These are phyloP conservation scores for Sporothrix protearum DNA, from an alignment of 2,329 filamentous ascomycete genomes.

Conservation along the genomic window DNA sequence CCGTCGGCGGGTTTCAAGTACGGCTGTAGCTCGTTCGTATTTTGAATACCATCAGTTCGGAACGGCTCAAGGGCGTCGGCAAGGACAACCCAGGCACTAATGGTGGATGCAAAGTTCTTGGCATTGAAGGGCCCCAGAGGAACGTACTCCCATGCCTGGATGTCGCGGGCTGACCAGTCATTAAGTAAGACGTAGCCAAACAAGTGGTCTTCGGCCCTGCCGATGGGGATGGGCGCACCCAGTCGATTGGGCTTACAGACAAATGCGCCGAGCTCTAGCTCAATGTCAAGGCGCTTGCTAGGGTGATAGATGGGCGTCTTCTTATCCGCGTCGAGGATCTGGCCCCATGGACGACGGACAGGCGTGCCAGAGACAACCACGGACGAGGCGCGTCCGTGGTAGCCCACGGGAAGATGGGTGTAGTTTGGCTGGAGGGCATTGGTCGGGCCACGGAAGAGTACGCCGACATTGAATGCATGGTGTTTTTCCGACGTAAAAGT, in stretches of 20 bases:
- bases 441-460: constrained; percentile 53
- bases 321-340: constrained; percentile 61
- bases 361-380: constrained; percentile 71
- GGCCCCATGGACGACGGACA: constrained; percentile 69
- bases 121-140: constrained; percentile 77
- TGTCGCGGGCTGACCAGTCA: constrained; percentile 80
- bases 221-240: constrained; percentile 60
- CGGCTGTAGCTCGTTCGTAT: constrained; percentile 37
- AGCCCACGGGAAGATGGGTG: constrained; percentile 74
- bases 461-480: constrained; percentile 14
- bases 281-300: constrained; percentile 65
- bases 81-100: constrained; percentile 76
- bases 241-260: constrained; percentile 62
- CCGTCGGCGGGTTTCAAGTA: constrained; percentile 57
- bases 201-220: constrained; percentile 64
- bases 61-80: constrained; percentile 67
- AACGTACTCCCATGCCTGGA: constrained; percentile 81
- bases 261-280: constrained; percentile 76
- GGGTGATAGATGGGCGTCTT: constrained; percentile 63
- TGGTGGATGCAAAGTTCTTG: constrained; percentile 78
- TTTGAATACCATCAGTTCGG: constrained; percentile 33
- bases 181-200: constrained; percentile 82
- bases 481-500: constrained; percentile 23
- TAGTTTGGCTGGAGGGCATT: constrained; percentile 80
- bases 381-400: constrained; percentile 74